phyloP scores from a whole-genome alignment of 306 rosid species.

The Arachis stenosperma region DNA sequence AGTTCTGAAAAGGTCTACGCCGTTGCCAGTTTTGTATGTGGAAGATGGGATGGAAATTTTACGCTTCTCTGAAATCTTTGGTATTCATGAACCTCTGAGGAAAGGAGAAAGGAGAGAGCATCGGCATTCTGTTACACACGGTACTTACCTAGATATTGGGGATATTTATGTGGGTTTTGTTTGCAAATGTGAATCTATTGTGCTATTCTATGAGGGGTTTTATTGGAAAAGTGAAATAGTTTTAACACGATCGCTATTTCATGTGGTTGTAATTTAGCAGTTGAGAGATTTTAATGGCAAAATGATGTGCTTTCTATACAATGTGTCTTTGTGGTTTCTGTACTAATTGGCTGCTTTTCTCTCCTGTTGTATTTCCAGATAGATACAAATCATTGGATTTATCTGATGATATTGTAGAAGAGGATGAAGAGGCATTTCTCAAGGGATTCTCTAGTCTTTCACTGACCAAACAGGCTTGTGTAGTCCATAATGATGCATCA shows the following conservation, averaged over 20 bases:
- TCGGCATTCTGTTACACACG: conserved; percentile 65
- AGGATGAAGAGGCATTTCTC: conserved; percentile 88
- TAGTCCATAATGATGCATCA: conserved; percentile 46
- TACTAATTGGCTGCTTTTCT: conserved; percentile 29
- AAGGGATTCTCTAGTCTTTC: conserved; percentile 57
- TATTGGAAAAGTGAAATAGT: conserved; percentile 27
- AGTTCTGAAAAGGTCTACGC: conserved; percentile 55
- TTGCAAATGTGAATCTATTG: conserved; percentile 30
- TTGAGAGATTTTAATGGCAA: conserved; percentile 29
- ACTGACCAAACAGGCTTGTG: conserved; percentile 49
- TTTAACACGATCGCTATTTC: background rate
- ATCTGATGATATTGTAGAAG: conserved; percentile 78
- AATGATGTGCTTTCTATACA: conserved; percentile 25
- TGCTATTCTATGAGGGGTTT: conserved; percentile 14
- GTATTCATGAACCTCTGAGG: conserved; percentile 73
- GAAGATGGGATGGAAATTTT: conserved; percentile 85
- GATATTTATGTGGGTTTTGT: conserved; percentile 31
- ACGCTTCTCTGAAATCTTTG: conserved; percentile 92
- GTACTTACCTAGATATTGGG: conserved; percentile 46
- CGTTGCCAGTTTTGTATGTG: conserved; percentile 81
- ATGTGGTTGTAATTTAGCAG: conserved; percentile 29
- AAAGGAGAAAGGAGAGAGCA: conserved; percentile 86
- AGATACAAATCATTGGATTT: conserved; percentile 58
- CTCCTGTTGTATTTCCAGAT: conserved; percentile 55
- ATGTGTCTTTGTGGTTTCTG: conserved; percentile 32